Percentiles rank a stretch among this genome's conserved stretches.
Evolutionary conservation across 495 filamentous ascomycete species (phyloP).

Genomic region (Penicillium coprophilum): DNA sequence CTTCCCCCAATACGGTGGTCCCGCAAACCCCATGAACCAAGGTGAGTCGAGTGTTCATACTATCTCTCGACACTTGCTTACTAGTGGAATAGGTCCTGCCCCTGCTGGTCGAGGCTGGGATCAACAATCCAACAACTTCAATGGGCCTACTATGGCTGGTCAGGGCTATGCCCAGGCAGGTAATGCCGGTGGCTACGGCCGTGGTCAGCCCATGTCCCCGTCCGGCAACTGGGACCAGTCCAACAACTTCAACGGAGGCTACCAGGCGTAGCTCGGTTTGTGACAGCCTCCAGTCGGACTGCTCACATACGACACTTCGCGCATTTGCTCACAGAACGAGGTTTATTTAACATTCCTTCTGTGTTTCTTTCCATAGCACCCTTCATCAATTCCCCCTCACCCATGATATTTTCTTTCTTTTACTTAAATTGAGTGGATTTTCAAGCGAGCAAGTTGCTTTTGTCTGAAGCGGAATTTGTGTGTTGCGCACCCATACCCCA

Average conservation of each 20-base stretch:
- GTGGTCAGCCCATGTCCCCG: slow-evolving; percentile 72
- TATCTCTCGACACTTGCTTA: slow-evolving; percentile 18
- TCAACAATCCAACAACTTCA: slow-evolving; percentile 60
- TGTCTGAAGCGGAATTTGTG: slow-evolving; percentile 50
- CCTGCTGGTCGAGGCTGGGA: slow-evolving; percentile 63
- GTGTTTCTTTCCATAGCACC: slow-evolving; percentile 14
- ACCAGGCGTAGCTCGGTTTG: slow-evolving; percentile 46
- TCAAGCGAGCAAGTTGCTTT: slow-evolving; percentile 46
- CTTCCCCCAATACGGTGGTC: slow-evolving; percentile 85
- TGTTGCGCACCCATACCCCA: slow-evolving; percentile 52
- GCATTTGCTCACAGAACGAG: slow-evolving; percentile 19
- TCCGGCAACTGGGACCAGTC: slow-evolving; percentile 68
- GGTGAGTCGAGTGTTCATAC: slow-evolving; percentile 42
- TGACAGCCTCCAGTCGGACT: slow-evolving; percentile 15
- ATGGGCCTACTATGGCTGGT: slow-evolving; percentile 55
- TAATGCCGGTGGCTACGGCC: slow-evolving; percentile 78
- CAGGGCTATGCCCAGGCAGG: slow-evolving; percentile 63
- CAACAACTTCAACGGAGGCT: slow-evolving; percentile 55
- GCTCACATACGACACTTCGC: slow-evolving; percentile 8
- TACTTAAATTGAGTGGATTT: slow-evolving; percentile 44
- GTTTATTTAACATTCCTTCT: slow-evolving; percentile 15
- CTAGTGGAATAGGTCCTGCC: slow-evolving; percentile 48
- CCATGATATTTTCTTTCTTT: slow-evolving; percentile 14
- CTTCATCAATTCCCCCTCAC: slow-evolving; percentile 13
- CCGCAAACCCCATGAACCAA: slow-evolving; percentile 72